Percentiles rank a stretch among this genome's conserved stretches.
Conservation (phyloP, 495 filamentous ascomycete species). For the Trichoderma virens region DNA sequence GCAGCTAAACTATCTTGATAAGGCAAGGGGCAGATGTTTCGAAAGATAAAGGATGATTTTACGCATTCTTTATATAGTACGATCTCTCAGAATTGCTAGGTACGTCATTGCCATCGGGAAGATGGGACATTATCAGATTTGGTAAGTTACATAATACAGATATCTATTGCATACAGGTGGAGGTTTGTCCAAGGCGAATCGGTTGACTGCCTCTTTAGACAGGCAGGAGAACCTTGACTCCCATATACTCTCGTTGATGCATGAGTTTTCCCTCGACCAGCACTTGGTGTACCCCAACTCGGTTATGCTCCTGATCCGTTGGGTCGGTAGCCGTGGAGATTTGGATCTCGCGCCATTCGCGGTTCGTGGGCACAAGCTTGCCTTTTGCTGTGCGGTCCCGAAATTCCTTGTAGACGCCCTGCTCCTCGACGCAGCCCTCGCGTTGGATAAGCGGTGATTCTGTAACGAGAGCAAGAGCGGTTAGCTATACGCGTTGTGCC, state of each 20-base stretch:
- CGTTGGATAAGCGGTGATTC: slow-evolving; percentile 33
- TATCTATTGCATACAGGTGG: no score
- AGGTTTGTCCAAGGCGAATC: no score
- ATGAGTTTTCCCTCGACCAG: slow-evolving; percentile 35
- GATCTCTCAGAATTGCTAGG: no score
- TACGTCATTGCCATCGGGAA: no score
- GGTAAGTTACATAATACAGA: no score
- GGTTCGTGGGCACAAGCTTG: slow-evolving; percentile 31
- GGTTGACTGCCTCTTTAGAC: slow-evolving; percentile 18
- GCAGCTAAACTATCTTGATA: no score
- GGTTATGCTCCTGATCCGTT: slow-evolving; percentile 28
- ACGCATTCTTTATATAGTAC: no score
- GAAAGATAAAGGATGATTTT: no score
- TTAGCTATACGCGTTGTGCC: no score
- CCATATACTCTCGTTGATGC: slow-evolving; percentile 38
- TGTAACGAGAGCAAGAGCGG: slow-evolving; percentile 5
- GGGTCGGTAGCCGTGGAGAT: slow-evolving; percentile 35
- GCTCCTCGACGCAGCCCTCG: slow-evolving; percentile 34
- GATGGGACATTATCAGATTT: no score
- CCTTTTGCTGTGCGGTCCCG: slow-evolving; percentile 27
- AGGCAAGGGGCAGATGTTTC: no score
- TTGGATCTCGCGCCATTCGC: slow-evolving; percentile 35
- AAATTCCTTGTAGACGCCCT: slow-evolving; percentile 35
- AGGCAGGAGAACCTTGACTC: slow-evolving; percentile 34
- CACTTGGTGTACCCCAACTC: slow-evolving; percentile 30